phyloP scores from a whole-genome alignment of 2,329 filamentous ascomycete genomes.

The Exserohilum rostratum region DNA sequence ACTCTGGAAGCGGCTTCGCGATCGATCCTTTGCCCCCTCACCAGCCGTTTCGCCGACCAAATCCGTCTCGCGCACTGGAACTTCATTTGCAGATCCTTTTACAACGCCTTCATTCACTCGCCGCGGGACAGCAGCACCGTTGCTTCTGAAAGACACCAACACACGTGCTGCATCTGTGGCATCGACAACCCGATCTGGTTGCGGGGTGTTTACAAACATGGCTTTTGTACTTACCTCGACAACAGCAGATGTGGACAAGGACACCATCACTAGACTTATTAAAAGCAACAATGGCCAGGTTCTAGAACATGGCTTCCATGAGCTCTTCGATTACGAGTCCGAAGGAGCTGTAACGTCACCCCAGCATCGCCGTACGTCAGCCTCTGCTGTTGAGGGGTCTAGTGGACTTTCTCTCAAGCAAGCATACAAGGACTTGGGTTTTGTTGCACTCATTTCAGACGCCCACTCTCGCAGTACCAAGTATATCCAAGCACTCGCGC shows the following conservation, averaged over 20 bases:
- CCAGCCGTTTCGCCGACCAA: slow-evolving; percentile 23
- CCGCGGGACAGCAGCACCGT: slow-evolving; percentile 40
- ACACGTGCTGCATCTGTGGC: slow-evolving; percentile 38
- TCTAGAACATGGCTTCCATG: slow-evolving; percentile 77
- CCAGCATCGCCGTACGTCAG: slow-evolving; percentile 18
- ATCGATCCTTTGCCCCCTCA: slow-evolving; percentile 45
- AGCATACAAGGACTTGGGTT: slow-evolving; percentile 65
- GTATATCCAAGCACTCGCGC: slow-evolving; percentile 90
- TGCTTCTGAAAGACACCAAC: slow-evolving; percentile 34
- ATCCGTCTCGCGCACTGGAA: slow-evolving; percentile 28
- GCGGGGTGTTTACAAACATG: slow-evolving; percentile 76
- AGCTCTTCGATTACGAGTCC: slow-evolving; percentile 68
- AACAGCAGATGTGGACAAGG: slow-evolving; percentile 59
- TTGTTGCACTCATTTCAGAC: slow-evolving; percentile 85
- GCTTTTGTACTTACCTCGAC: slow-evolving; percentile 82
- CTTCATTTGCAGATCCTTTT: slow-evolving; percentile 44
- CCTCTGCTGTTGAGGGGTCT: slow-evolving; percentile 18
- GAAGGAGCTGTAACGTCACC: slow-evolving; percentile 26
- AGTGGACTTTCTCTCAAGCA: slow-evolving; percentile 61
- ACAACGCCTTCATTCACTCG: slow-evolving; percentile 59
- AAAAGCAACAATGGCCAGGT: slow-evolving; percentile 73
- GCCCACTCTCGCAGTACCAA: slow-evolving; percentile 85
- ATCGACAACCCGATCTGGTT: slow-evolving; percentile 32
- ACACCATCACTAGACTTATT: slow-evolving; percentile 67
- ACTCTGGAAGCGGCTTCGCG: slow-evolving; percentile 51